Evolutionary conservation across 75 land plant genomes (phyloP), one percentile per base, ranked within the genome.

Genomic region (Ceratopteris richardii): DNA sequence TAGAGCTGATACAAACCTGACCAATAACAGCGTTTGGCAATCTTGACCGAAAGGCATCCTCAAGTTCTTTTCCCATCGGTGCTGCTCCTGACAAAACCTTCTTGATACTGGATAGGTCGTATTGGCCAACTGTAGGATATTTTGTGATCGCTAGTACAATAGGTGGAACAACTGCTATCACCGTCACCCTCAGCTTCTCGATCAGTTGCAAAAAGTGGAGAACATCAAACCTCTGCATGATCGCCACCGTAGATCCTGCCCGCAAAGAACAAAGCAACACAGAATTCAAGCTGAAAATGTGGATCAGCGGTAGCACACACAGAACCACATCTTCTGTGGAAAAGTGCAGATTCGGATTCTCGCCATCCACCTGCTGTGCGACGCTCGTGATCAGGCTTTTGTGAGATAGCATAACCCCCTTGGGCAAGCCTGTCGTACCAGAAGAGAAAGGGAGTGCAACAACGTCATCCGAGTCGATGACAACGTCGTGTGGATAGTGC

Each of bases 351-450:
- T 88, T 82, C 0, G 97, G 84, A 27, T 85, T 79, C 53, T 82
- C 84, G 6, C 97, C 95, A 37, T 92, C 97, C 25, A 92, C 97
- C 25, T 92, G 97, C 64, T 92, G 97, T 2, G 97, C 81, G 3
- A 88, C 74, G 66, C 79, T 85, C 4, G 95, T 63, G 16, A 85
- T 61, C 56, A 92, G 54, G 57, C 82, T 70, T 74, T 78, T 77
- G 79, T 92, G 95, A 0, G 97, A 85, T 42, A 92, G 57, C 42
- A 92, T 47, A 43, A 92, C 95, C 0, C 97, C 97, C 61, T 92
- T 92, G 16, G 90, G 90, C 12, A 92, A 54, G 7, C 97, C 97
- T 0, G 95, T 92, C 0, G 97, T 92, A 6, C 97, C 95, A 0
- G 89, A 88, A 3, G 97, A 92, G 69, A 65, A 92, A 0, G 97